Base-by-base conservation (phyloP, 225 moss, liverwort and hornwort species). In the Pleurozium schreberi region DNA sequence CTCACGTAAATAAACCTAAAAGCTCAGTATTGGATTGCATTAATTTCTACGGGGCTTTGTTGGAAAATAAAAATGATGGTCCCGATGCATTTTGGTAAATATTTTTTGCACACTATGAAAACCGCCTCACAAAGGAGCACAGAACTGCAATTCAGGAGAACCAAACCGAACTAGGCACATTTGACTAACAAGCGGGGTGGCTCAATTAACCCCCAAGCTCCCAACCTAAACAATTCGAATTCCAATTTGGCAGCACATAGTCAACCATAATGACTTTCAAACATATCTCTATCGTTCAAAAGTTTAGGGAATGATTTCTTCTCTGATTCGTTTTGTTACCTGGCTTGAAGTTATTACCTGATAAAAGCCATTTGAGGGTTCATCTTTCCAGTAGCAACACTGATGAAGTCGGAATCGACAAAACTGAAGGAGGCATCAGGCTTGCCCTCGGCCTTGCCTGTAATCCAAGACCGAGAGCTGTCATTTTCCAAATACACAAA, bases 311-410 rank as follows among this genome's bases (percentile, higher is more conserved):
- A 73, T 12, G 22, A 45, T 58, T 43, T 28, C 33, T 69, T 71
- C 42, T 40, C 58, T 42, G 42, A 31, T 83, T 58, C 33, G 15
- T 58, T 57, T 42, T 58, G 43, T 55, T 34, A 9, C 9, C n/a
- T n/a, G 6, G 53, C n/a, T 85, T 40, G 26, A 45, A 67, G 62
- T 57, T 47, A 58, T 68, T 87, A 96, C 98, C 96, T 97, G 93
- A 99, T 95, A 85, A 99, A 99, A 81, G 97, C 99, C 95, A 96
- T 95, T 89, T 99, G 96, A 64, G 97, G 96, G 87, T 96, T 96
- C 81, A 90, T 61, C 90, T 95, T 95, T 65, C 99, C 99, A 33
- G 92, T 83, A 60, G 97, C 93, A 83, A 97, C 94, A 81, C 92
- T 87, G 79, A 99, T 91, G 84, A 99, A 99, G 90, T 99, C 99